A percentile compares a stretch with the other conserved stretches of the same genome.
Conservation (phyloP, 2,329 filamentous ascomycete genomes). For the Chaetomium globosum region DNA sequence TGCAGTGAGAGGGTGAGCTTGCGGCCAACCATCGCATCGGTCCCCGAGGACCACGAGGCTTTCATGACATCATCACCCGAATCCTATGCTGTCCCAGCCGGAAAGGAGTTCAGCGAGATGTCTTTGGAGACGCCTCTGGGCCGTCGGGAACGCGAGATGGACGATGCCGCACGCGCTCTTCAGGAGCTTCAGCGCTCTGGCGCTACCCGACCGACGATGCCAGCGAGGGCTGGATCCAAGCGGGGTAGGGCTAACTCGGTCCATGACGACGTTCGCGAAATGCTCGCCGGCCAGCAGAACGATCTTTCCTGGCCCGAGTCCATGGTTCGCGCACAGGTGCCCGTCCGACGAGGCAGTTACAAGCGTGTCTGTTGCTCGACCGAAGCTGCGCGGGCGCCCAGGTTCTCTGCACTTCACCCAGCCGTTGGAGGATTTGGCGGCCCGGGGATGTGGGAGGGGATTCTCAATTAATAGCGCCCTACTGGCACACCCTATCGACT, state of each 20-base stretch:
- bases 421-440: constrained; percentile 55
- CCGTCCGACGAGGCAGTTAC: constrained; percentile 52
- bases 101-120: constrained; percentile 55
- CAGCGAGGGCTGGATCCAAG: constrained; percentile 52
- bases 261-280: constrained; percentile 68
- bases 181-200: constrained; percentile 61
- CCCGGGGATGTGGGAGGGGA: constrained; percentile 68
- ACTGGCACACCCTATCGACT: constrained; percentile 7
- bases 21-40: constrained; percentile 58
- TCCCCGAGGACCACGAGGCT: constrained; percentile 59
- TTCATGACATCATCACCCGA: constrained; percentile 60
- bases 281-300: constrained; percentile 51
- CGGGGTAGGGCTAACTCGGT: constrained; percentile 61
- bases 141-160: constrained; percentile 51
- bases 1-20: constrained; percentile 58
- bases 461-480: constrained; percentile 54
- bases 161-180: constrained; percentile 61
- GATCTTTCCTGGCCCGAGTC: constrained; percentile 44
- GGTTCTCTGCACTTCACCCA: constrained; percentile 52
- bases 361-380: constrained; percentile 70
- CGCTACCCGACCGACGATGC: constrained; percentile 42
- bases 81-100: constrained; percentile 56
- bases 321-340: constrained; percentile 47
- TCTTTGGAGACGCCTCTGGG: constrained; percentile 53
- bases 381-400: constrained; percentile 56